phyloP scores from a whole-genome alignment of 169 alveolate genomes.

The Fabrea salina region DNA sequence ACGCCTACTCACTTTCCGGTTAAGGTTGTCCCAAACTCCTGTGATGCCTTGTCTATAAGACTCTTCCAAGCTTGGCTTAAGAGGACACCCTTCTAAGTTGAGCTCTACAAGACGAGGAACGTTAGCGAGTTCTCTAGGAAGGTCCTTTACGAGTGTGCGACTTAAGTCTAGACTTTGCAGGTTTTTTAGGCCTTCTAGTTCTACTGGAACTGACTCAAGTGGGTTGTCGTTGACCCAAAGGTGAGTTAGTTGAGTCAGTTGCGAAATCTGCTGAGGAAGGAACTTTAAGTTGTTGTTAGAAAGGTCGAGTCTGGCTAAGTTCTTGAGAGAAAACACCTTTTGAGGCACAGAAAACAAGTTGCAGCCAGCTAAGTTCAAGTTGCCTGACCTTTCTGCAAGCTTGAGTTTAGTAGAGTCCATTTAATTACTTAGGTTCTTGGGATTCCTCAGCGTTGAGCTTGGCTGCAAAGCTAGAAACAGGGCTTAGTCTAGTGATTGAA shows the following conservation, averaged over 20 bases:
- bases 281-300: neutral
- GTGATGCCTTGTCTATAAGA: conserved; percentile 43
- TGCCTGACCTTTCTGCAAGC: neutral
- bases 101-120: conserved; percentile 26
- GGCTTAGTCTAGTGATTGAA: no score
- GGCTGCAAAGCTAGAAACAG: no score
- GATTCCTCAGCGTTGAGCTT: no score
- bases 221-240: conserved; percentile 22
- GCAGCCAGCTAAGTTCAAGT: neutral
- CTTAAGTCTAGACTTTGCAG: neutral
- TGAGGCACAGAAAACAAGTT: conserved; percentile 1
- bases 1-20: conserved; percentile 48
- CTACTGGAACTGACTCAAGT: neutral
- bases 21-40: conserved; percentile 33
- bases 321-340: conserved; percentile 41
- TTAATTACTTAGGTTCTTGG: no score
- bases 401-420: conserved; percentile 10
- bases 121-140: conserved; percentile 46
- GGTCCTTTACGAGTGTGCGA: neutral
- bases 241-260: neutral
- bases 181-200: neutral
- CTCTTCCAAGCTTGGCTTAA: conserved; percentile 34
- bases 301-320: neutral
- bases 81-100: conserved; percentile 51
- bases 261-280: neutral